Conservation (phyloP, 2,329 filamentous ascomycete genomes). For the Aspergillus fumigatus region DNA sequence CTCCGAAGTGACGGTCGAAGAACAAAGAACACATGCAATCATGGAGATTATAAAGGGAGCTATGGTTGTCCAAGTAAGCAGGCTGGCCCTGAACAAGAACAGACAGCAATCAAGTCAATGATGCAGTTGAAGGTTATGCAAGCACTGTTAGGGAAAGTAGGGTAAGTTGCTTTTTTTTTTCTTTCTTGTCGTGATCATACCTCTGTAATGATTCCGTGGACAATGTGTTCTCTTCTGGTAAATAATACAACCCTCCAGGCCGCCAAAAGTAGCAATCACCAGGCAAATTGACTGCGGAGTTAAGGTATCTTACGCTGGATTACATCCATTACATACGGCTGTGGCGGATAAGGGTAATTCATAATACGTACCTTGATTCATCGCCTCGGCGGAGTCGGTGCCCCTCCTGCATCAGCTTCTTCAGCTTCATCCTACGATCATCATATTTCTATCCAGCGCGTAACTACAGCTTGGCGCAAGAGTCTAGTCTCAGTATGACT, state of each 20-base stretch:
- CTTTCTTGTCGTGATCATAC: background rate
- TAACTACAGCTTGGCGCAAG: background rate
- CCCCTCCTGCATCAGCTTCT: background rate
- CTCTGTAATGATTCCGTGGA: background rate
- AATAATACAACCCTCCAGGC: background rate
- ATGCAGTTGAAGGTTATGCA: background rate
- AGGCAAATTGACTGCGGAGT: background rate
- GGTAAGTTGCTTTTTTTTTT: background rate
- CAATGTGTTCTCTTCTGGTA: background rate
- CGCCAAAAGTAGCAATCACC: background rate
- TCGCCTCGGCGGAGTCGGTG: background rate
- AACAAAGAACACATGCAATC: constrained; percentile 14
- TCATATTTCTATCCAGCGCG: no score
- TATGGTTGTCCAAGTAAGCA: constrained; percentile 1
- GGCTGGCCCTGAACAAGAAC: constrained; percentile 2
- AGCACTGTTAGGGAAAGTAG: background rate
- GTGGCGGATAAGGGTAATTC: background rate
- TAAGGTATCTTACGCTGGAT: background rate
- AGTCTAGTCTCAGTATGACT: background rate
- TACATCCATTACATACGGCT: background rate
- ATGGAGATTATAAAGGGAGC: constrained; percentile 11
- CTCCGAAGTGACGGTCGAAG: constrained; percentile 13
- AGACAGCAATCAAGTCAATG: constrained; percentile 2
- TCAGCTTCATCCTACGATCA: background rate
- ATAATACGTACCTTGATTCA: background rate